Base-by-base conservation (phyloP, 352 stramenopile genomes). In the Pythium oligandrum region DNA sequence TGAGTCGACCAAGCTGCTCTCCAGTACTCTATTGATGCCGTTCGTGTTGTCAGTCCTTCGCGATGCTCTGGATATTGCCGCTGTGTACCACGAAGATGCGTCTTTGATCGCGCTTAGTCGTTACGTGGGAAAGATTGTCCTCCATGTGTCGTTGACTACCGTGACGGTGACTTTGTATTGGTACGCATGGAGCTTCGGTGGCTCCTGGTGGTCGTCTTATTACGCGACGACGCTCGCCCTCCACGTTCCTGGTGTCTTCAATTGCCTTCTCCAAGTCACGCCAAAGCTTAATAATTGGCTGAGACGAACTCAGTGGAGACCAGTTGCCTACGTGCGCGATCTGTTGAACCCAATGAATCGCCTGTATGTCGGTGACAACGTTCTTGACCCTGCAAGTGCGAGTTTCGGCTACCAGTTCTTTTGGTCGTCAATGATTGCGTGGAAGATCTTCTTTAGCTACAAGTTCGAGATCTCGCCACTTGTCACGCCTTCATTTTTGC, bases 381-480 rank as follows among this genome's bases (percentile, higher is more conserved):
- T 98, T 10, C 74, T 98, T 48, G 95, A 98, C 65, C 95, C 93
- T 4, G 88, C 93, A 39, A 88, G 78, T 4, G 81, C 89, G 58
- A 96, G 89, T 51, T 46, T 90, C 4, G 80, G 73, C 6, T 99
- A 99, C 66, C 79, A 98, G 48, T 75, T 98, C 43, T 99, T 98
- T 55, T 99, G 96, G 96, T 51, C 77, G 4, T 95, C 90, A 8
- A 83, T 98, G 59, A 75, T 99, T 30, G 68, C 75, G 32, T 98
- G 91, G 92, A 99, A 99, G 68, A 61, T 99, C 4, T 97, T 93
- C 63, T 99, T 99, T 68, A 98, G 93, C 52, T 99, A 98, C 75
- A 88, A 98, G 61, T 99, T 99, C 66, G 94, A 99, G 64, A 98
- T 99, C 9, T 94, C 89, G 32, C 93, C 91, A 35, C 91, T 98